Base-by-base conservation (phyloP, 495 filamentous ascomycete genomes). In the Oidiodendron maius region DNA sequence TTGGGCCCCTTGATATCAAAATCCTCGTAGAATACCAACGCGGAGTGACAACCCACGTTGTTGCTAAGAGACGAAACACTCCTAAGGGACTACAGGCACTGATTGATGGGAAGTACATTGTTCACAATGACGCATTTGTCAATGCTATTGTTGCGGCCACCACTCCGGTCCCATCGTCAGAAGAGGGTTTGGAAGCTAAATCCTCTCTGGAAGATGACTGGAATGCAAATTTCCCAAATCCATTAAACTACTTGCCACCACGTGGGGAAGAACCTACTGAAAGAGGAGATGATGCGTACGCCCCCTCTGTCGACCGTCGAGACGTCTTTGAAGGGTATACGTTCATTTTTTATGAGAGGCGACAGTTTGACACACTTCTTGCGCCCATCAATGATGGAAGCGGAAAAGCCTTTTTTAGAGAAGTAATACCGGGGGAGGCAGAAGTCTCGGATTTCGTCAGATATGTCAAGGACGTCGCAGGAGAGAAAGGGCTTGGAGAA, bases 1-100 rank as follows among this genome's bases (percentile, higher is more conserved):
- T 96, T 8, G 87, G 91, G 58, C 77, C 80, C 46, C 76, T 94
- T 23, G 94, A 95, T 64, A 85, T 97, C 60, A 98, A 97, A 60
- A 81, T 84, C 15, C 68, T 86, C 35, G 70, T 76, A 16, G 79
- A 83, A 13, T 97, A 87, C 61, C 69, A 89, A 2, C 62, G 74
- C 30, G 76, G 65, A 34, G 63, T 71, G 0, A 96, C 93, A 0
- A 94, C 91, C 0, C 91, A 98, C 63, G 84, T 95, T 16, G 82
- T 97, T 16, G 81, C 87, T 13, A 84, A 78, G 60, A 96, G 95
- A 65, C 77, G 93, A 34, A 98, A 98, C 64, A 90, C 86, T 0
- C 78, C 89, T 2, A 89, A 87, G 51, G 85, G 83, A 0, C 66
- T 97, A 3, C 89, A 95, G 59, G 91, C 87, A n/a, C 71, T 98